Base-by-base conservation (phyloP, 371 early-diverging fungal genomes). In the Mortierella sp. region DNA sequence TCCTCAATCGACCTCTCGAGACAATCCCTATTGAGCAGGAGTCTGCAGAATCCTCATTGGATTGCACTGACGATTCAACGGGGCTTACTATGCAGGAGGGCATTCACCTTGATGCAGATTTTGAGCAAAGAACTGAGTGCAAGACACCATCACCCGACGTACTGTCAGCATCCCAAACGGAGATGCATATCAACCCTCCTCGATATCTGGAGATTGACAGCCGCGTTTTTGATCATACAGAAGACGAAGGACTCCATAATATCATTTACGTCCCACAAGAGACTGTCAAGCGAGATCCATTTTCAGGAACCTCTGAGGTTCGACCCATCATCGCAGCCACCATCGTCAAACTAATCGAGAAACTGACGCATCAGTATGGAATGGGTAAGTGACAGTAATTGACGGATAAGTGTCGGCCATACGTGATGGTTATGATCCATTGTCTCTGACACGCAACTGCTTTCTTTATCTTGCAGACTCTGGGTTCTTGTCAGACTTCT, bases 401-500 rank as follows among this genome's bases (percentile, higher is more conserved):
- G n/a, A n/a, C n/a, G n/a, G n/a, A n/a, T n/a, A n/a, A n/a, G n/a
- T n/a, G n/a, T n/a, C n/a, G n/a, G n/a, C n/a, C n/a, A n/a, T n/a
- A n/a, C n/a, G n/a, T n/a, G 34, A 34, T 10, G 34, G 10, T 10
- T 7, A 4, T 34, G 34, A 34, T 34, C 34, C 34, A 34, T 34
- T 10, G 10, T 34, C 34, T n/a, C n/a, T n/a, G n/a, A n/a, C n/a
- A n/a, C n/a, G n/a, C n/a, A n/a, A n/a, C n/a, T n/a, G n/a, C n/a
- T 7, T 46, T 5, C 52, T 21, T 13, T 31, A 1, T 53, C 21
- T 12, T 45, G 22, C 67, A 85, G 91, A 91, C 55, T 86, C 87
- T 53, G 81, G 84, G 1, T 86, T 89, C 60, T 76, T 89, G 82
- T 79, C 87, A 10, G 91, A 91, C 53, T 91, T 91, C 58, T 91